Evolutionary conservation across 2,329 filamentous ascomycete species (phyloP), one percentile per base, ranked within the genome.

Genomic region (Fusarium graminum): DNA sequence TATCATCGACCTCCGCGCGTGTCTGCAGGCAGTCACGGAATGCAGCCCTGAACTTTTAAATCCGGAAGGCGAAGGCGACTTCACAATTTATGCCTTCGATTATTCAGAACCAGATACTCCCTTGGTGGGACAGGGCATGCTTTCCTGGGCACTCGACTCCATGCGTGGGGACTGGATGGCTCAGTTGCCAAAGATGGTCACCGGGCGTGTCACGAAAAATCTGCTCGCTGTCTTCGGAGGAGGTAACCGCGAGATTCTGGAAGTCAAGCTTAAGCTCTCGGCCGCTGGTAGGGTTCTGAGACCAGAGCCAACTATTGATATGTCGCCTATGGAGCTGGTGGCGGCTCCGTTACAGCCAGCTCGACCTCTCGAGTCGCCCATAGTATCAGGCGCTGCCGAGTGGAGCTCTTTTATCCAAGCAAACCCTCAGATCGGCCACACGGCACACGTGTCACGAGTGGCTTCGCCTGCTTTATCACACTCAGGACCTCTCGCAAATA

Each of bases 71-170:
- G 93, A 99, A 80, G 81, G 87, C 78, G 94, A 99, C 80, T 99
- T 95, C 80, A 95, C 93, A n/a, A 89, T 99, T 56, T 99, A 99
- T 79, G 93, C 94, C 29, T 92, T 93, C 81, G 95, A 99, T 78
- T 98, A 94, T 78, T 97, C 95, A 13, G 95, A 99, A 79, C 92
- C 92, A 67, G 94, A 97, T 74, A 92, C 90, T 17, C 95, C 96
- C 52, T 85, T 98, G 55, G 94, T 97, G 25, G 95, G 95, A 22
- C 94, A 99, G 78, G 95, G 96, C 52, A 92, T 98, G 89, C 83
- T 99, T 19, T 98, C 95, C 36, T 91, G 91, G 86, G 88, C 90
- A 22, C 83, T 98, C 43, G 87, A 75, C 74, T 75, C 78, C 4
- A 73, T 80, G 67, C 70, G 71, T 26, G 67, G 69, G 32, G 72